phyloP scores from a whole-genome alignment of 306 rosid genomes.

The Quercus robur region DNA sequence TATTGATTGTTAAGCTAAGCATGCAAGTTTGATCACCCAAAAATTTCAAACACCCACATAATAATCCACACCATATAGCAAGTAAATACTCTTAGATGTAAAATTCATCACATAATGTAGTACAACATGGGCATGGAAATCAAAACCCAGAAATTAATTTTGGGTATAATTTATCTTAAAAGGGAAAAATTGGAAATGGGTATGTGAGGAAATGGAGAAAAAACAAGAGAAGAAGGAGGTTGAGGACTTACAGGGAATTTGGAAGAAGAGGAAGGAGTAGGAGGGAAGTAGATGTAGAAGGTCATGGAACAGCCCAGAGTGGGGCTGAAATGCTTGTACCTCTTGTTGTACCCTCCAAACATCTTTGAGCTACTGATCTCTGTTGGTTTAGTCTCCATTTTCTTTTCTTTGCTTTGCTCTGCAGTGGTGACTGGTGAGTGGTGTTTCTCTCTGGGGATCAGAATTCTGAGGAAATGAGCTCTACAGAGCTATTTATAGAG shows the following conservation, averaged over 20 bases:
- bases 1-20: too few relatives aligned
- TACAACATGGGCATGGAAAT: neutral
- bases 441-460: too few relatives aligned
- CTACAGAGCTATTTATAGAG: too few relatives aligned
- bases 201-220: neutral
- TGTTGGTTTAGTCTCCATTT: slow-evolving; percentile 50
- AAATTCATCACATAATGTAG: neutral
- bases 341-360: slow-evolving; percentile 85
- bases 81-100: neutral
- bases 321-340: slow-evolving; percentile 83
- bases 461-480: too few relatives aligned
- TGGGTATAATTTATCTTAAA: neutral
- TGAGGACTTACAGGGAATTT: slow-evolving; percentile 67
- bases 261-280: slow-evolving; percentile 49
- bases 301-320: slow-evolving; percentile 93
- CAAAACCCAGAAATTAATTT: slow-evolving; percentile 8
- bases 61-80: rapidly evolving
- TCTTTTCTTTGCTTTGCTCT: neutral
- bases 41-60: neutral
- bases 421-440: too few relatives aligned
- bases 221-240: neutral
- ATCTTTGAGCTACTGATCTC: slow-evolving; percentile 72
- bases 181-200: neutral
- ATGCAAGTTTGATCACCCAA: neutral
- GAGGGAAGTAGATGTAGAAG: slow-evolving; percentile 82